These are phyloP conservation scores for Candida khao-thaluensis DNA, from an alignment of 805 yeast genomes.

Conservation along the genomic window DNA sequence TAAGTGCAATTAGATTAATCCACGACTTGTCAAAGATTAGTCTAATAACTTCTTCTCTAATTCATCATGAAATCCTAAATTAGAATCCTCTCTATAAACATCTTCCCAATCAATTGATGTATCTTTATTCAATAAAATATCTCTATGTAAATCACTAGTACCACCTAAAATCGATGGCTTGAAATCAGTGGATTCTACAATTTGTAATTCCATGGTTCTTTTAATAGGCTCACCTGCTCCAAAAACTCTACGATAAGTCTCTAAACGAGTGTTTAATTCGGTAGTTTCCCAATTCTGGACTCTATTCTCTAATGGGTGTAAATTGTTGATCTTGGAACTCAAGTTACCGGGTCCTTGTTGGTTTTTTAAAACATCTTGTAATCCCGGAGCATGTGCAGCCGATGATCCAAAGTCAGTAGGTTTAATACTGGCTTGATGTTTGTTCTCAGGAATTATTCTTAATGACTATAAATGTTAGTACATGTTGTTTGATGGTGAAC, in stretches of 20 bases:
- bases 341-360: constrained; percentile 62
- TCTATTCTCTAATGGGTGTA: constrained; percentile 85
- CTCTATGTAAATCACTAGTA: constrained; percentile 60
- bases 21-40: no score
- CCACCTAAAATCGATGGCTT: constrained; percentile 66
- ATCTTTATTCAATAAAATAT: constrained; percentile 78
- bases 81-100: constrained; percentile 60
- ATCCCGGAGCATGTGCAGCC: constrained; percentile 66
- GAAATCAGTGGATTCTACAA: constrained; percentile 68
- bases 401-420: constrained; percentile 51
- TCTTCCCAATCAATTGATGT: constrained; percentile 90
- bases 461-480: constrained; percentile 13
- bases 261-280: constrained; percentile 67
- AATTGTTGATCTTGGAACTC: constrained; percentile 63
- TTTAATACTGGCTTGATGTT: constrained; percentile 47
- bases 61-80: constrained; percentile 66
- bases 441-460: constrained; percentile 55
- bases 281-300: constrained; percentile 77
- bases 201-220: constrained; percentile 81
- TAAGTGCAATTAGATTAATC: no score
- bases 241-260: constrained; percentile 75
- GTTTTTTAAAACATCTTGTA: constrained; percentile 67
- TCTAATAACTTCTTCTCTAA: constrained; percentile 66
- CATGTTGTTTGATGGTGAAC: no score
- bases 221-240: constrained; percentile 95